phyloP scores from a whole-genome alignment of 2,329 filamentous ascomycete genomes.

The Apiospora marii region DNA sequence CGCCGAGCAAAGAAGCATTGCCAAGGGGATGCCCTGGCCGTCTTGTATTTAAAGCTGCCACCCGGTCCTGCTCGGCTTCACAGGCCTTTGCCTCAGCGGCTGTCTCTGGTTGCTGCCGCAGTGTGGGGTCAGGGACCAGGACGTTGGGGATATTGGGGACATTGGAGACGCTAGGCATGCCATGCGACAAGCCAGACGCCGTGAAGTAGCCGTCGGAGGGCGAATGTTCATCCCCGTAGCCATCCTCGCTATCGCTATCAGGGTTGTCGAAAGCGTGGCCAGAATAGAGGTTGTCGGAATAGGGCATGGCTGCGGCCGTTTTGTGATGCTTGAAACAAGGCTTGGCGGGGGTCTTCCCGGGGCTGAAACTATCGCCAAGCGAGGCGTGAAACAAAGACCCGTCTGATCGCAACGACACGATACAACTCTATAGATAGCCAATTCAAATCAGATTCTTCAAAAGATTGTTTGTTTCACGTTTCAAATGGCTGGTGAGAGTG shows the following conservation, averaged over 20 bases:
- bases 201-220: slow-evolving; percentile 63
- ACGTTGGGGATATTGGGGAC: slow-evolving; percentile 57
- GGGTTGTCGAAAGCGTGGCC: slow-evolving; percentile 44
- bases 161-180: slow-evolving; percentile 55
- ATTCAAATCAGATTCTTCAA: slow-evolving; percentile 5
- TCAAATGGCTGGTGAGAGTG: neutral
- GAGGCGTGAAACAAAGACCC: slow-evolving; percentile 34
- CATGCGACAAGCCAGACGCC: slow-evolving; percentile 43
- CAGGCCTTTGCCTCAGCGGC: slow-evolving; percentile 50
- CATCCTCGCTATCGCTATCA: slow-evolving; percentile 32
- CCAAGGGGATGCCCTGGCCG: slow-evolving; percentile 8
- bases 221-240: slow-evolving; percentile 50
- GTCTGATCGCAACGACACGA: slow-evolving; percentile 31
- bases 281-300: slow-evolving; percentile 55
- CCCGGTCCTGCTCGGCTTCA: slow-evolving; percentile 53
- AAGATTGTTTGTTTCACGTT: neutral
- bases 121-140: slow-evolving; percentile 57
- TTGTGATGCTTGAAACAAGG: neutral
- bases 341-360: slow-evolving; percentile 30
- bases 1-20: slow-evolving; percentile 24
- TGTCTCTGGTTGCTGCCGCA: slow-evolving; percentile 43
- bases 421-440: slow-evolving; percentile 12
- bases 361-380: slow-evolving; percentile 43
- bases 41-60: slow-evolving; percentile 22
- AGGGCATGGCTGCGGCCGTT: slow-evolving; percentile 40